Base-by-base conservation (phyloP, 768 basidiomycete genomes). In the Tricholoma sp. region DNA sequence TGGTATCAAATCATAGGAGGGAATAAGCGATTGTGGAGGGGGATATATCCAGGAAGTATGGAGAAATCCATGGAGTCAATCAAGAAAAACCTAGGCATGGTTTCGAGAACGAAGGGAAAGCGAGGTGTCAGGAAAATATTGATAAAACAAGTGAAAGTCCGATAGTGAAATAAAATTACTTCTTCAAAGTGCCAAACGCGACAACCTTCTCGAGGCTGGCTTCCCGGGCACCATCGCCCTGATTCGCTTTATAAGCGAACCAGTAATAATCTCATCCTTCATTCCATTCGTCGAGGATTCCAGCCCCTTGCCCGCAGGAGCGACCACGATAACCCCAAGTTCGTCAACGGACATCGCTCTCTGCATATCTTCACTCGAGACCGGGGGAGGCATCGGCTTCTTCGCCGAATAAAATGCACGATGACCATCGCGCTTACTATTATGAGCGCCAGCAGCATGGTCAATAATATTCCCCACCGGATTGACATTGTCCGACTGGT, bases 171-270 rank as follows among this genome's bases (percentile, higher is more conserved):
- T 52, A 56, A 53, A 57, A 53, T 34, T 71, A 60, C 70, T 60
- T 59, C 62, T 17, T 49, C 47, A 49, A 31, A n/a, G 9, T 31
- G 47, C 29, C 45, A 76, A 57, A 58, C 79, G 76, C 10, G 84
- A 82, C 63, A 78, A 49, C 58, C 80, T 76, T 61, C 76, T 78
- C 2, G 81, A 81, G 57, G 67, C 70, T 9, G 79, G 75, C 72
- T 81, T 88, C 36, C 80, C 80, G 47, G 87, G 84, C 56, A 86
- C 86, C 67, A 91, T 84, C 4, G 88, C 85, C 70, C 86, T 89
- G 69, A 91, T 77, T 37, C 82, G 80, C 55, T 91, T 81, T 55
- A 84, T 74, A 4, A 81, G 76, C 50, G 80, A 74, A 15, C 81
- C 79, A 11, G 76, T 74, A 54, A 77, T 75, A 56, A 69, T 73